phyloP scores from a whole-genome alignment of 305 asterid genomes.

The Fraxinus paxiana region DNA sequence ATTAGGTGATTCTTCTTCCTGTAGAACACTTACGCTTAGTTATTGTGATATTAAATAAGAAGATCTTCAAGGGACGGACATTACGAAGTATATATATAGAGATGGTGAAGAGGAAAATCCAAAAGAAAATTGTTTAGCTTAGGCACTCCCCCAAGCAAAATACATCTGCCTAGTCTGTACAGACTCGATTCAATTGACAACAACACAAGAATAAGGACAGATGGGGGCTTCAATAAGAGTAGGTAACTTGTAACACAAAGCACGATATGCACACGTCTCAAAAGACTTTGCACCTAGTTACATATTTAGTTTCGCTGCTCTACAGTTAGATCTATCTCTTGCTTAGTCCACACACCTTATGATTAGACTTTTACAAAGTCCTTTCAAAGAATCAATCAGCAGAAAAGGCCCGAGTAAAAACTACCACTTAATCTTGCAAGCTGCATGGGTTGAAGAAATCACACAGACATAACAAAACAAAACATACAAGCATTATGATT shows the following conservation, averaged over 20 bases:
- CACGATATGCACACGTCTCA: neutral
- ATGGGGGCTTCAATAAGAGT: neutral
- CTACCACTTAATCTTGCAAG: neutral
- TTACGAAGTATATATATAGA: neutral
- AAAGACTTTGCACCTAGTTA: neutral
- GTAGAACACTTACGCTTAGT: constrained; percentile 1
- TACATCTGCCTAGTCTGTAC: neutral
- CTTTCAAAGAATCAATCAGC: neutral
- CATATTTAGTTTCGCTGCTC: too few relatives aligned
- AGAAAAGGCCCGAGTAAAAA: neutral
- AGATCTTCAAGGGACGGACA: neutral
- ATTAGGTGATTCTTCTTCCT: constrained; percentile 42
- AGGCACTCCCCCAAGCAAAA: neutral
- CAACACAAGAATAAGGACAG: neutral
- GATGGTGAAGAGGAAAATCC: neutral
- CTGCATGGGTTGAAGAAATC: neutral
- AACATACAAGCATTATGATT: neutral
- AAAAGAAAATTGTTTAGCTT: neutral
- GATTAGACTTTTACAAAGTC: neutral
- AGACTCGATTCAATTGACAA: neutral
- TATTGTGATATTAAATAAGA: constrained; percentile 4
- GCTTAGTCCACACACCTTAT: too few relatives aligned
- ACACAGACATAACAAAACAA: neutral
- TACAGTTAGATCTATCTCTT: too few relatives aligned
- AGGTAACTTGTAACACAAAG: neutral